Conservation (phyloP, 768 basidiomycete species). For the Lanmaoa pseudosensibilis region DNA sequence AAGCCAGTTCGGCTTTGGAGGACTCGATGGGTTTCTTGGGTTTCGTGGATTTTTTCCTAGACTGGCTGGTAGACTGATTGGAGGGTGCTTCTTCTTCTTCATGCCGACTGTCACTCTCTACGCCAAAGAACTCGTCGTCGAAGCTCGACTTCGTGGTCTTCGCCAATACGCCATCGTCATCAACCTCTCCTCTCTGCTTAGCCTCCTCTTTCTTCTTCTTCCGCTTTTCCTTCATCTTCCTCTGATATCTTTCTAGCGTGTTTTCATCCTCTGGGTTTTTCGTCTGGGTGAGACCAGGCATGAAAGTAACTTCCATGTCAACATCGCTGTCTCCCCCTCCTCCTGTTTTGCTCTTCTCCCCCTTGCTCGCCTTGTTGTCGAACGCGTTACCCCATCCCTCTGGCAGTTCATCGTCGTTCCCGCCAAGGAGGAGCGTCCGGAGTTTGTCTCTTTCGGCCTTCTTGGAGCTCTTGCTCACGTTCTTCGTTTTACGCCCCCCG, state of each 20-base stretch:
- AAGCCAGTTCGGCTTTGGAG: constrained; percentile 58
- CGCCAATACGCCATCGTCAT: constrained; percentile 21
- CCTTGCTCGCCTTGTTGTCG: constrained; percentile 16
- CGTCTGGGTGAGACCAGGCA: constrained; percentile 69
- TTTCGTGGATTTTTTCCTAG: constrained; percentile 25
- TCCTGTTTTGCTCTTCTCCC: not conserved
- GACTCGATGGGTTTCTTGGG: constrained; percentile 21
- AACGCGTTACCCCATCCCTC: constrained; percentile 76
- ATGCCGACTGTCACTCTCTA: constrained; percentile 27
- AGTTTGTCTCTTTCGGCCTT: constrained; percentile 65
- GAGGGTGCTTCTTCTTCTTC: constrained; percentile 31
- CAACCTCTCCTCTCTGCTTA: constrained; percentile 38
- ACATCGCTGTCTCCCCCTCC: constrained; percentile 45
- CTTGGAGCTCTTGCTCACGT: constrained; percentile 26
- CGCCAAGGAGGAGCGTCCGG: constrained; percentile 72
- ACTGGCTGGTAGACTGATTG: constrained; percentile 23
- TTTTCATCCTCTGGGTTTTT: constrained; percentile 71
- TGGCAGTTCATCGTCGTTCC: constrained; percentile 65
- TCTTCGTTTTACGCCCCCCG: constrained; percentile 8
- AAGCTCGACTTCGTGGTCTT: constrained; percentile 7
- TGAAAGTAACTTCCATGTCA: constrained; percentile 96
- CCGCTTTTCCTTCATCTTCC: constrained; percentile 88
- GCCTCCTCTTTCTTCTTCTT: constrained; percentile 73
- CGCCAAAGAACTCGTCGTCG: constrained; percentile 77
- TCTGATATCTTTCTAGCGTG: constrained; percentile 84